Base-by-base conservation (phyloP, 2,329 filamentous ascomycete species). In the Xylariales sp. region DNA sequence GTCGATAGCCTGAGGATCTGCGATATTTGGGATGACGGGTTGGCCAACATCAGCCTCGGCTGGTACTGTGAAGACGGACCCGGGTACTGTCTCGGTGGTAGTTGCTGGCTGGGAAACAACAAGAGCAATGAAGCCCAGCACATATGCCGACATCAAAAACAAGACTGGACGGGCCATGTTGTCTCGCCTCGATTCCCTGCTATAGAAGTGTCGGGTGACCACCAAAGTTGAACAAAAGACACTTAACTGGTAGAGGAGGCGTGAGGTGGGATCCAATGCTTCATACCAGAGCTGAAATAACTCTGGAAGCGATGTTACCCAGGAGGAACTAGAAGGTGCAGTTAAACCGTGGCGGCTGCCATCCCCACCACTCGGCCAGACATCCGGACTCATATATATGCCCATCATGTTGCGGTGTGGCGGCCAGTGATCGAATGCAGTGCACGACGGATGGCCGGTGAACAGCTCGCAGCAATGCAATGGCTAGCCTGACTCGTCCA, bases 1-100 rank as follows among this genome's bases (percentile, higher is more conserved):
- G 57, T 86, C 66, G 38, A 80, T 63, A 8, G 83, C 82, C 40
- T 77, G 45, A 0, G 82, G 77, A 49, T 87, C 82, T 24, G 74
- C 52, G 49, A 86, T 73, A 54, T 85, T 87, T 22, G 83, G 76
- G 27, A 84, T 57, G 29, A 79, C 49, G 15, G 68, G 59, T 12
- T 58, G 64, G 38, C 73, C 74, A 16, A 57, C 49, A 47, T 72
- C 68, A 6, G 65, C 66, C 21, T 57, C 57, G n/a, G 67, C 51
- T 3, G 73, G 71, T 3, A 76, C 59, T 0, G 71, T 78, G 48
- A 69, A 74, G 20, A 50, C 24, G 11, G 38, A 14, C 3, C 27
- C 33, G 8, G 31, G 10, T 14, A 16, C 25, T 8, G n/a, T 33
- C 8, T 20, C 20, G n/a, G 29, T 36, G 5, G 40, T 37, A 3